Evolutionary conservation across 768 basidiomycete genomes (phyloP).

Genomic region (Trametes elegans): DNA sequence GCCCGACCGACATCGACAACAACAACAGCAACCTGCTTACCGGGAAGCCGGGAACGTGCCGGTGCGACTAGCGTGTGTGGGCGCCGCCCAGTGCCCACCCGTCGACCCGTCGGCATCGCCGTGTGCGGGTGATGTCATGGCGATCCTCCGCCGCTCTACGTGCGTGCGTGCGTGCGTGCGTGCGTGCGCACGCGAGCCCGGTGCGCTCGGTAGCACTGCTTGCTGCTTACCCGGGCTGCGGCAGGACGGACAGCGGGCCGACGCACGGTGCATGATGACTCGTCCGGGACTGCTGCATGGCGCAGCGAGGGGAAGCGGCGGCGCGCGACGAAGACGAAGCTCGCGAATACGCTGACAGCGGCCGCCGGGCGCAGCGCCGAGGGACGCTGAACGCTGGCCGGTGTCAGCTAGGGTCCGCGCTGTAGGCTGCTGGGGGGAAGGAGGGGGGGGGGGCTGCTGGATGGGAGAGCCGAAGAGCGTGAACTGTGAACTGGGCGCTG

Average conservation of each 20-base stretch:
- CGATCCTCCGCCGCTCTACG: conserved; percentile 14
- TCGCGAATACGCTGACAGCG: conserved; percentile 5
- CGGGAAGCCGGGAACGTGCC: conserved; percentile 1
- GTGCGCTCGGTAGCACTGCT: no score
- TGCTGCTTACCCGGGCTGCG: neutral
- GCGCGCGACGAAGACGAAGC: neutral
- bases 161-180: neutral
- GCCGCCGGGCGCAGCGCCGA: conserved; percentile 15
- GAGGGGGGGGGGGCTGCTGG: neutral
- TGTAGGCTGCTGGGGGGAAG: no score
- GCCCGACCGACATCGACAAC: no score
- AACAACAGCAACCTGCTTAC: no score
- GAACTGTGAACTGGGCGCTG: neutral
- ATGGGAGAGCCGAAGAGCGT: conserved; percentile 14
- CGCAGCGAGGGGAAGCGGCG: neutral
- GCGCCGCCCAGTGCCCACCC: no score
- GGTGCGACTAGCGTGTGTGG: no score
- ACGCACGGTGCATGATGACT: neutral
- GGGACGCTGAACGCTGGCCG: neutral
- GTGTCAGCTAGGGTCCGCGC: no score
- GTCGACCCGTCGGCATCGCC: conserved; percentile 5
- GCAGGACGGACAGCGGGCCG: neutral
- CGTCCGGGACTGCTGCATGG: conserved; percentile 1
- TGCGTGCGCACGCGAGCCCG: no score
- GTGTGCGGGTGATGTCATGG: conserved; percentile 16